These are phyloP conservation scores for Pythium insidiosum DNA, from an alignment of 352 stramenopile genomes.

Conservation along the genomic window DNA sequence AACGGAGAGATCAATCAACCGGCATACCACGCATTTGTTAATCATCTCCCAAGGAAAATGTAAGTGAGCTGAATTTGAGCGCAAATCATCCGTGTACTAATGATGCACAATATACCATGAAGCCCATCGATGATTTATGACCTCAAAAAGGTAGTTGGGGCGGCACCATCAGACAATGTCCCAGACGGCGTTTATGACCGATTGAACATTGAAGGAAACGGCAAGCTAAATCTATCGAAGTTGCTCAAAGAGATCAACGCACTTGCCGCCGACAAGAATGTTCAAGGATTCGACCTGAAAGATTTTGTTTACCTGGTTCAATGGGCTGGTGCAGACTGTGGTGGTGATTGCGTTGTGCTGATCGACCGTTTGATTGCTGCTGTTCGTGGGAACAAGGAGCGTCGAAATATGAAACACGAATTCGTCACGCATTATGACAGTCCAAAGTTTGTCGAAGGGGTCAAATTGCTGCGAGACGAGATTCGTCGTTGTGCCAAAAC, in stretches of 20 bases:
- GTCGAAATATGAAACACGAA: constrained; percentile 79
- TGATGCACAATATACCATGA: neutral
- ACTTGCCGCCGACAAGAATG: constrained; percentile 42
- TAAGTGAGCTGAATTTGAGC: constrained; percentile 14
- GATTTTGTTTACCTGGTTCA: constrained; percentile 71
- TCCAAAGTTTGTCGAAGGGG: constrained; percentile 62
- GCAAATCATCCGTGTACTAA: constrained; percentile 1
- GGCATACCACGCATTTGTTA: constrained; percentile 70
- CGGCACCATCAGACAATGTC: constrained; percentile 20
- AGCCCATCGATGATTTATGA: constrained; percentile 61
- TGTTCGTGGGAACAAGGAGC: constrained; percentile 58
- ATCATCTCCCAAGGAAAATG: constrained; percentile 78
- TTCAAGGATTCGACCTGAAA: constrained; percentile 45
- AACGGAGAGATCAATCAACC: constrained; percentile 59
- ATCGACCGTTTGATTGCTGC: constrained; percentile 69
- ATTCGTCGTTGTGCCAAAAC: constrained; percentile 75
- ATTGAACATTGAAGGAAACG: constrained; percentile 65
- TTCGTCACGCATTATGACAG: constrained; percentile 81
- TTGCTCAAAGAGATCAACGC: constrained; percentile 53
- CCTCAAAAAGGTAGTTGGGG: constrained; percentile 57
- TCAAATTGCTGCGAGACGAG: constrained; percentile 59
- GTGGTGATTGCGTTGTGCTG: constrained; percentile 48
- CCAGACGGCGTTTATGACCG: constrained; percentile 55
- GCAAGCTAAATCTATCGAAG: constrained; percentile 48
- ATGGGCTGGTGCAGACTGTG: constrained; percentile 67